These are phyloP conservation scores for Suhomyces bokatorum DNA, from an alignment of 1,139 yeast species.

Conservation along the genomic window DNA sequence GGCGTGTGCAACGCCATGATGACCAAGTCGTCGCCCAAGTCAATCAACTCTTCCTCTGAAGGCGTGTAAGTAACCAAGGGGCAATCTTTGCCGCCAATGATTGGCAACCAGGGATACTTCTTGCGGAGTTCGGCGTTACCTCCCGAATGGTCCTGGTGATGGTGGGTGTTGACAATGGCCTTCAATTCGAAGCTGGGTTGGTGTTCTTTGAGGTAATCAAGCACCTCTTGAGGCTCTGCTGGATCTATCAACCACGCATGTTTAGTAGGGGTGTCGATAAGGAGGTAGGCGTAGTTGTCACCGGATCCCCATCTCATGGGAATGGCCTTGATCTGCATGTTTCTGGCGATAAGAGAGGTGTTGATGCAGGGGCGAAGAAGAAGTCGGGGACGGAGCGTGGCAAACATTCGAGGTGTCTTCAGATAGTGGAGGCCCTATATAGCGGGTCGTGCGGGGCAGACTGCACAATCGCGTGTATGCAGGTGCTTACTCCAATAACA, in stretches of 20 bases:
- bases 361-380: not conserved
- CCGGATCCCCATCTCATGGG: slow-evolving; percentile 97
- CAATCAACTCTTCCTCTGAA: slow-evolving; percentile 57
- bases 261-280: slow-evolving; percentile 66
- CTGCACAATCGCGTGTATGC: no score
- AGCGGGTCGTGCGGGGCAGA: no score
- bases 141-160: slow-evolving; percentile 91
- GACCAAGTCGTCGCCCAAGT: slow-evolving; percentile 62
- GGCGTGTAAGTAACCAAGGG: slow-evolving; percentile 72
- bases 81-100: slow-evolving; percentile 86
- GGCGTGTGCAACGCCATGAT: slow-evolving; percentile 92
- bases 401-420: not conserved
- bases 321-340: slow-evolving; percentile 77
- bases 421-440: no score
- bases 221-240: slow-evolving; percentile 72
- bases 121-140: slow-evolving; percentile 62
- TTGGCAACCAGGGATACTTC: slow-evolving; percentile 54
- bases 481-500: no score
- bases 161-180: slow-evolving; percentile 92
- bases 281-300: slow-evolving; percentile 82
- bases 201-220: slow-evolving; percentile 24
- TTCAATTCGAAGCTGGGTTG: slow-evolving; percentile 44
- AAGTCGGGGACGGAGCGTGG: not conserved
- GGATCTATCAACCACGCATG: slow-evolving; percentile 90
- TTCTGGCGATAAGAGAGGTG: slow-evolving; percentile 27